Evolutionary conservation across 2,329 filamentous ascomycete species (phyloP), one percentile per base, ranked within the genome.

Genomic region (Fusarium gaditjirri): DNA sequence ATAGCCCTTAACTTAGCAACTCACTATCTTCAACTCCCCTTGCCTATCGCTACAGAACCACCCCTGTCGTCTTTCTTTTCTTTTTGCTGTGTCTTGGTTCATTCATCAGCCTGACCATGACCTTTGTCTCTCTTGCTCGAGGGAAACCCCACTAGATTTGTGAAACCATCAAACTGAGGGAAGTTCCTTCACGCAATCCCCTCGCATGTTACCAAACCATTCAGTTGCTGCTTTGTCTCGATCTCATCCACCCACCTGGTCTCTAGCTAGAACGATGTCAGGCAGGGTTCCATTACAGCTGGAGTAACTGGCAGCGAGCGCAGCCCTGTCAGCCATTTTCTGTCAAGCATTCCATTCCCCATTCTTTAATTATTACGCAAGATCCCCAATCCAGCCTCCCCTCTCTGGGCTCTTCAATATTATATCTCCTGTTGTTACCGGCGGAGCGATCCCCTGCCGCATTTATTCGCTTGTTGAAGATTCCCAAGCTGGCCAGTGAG

Each of bases 301-400:
- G 29, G 59, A 39, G 42, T 66, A 43, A 55, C 55, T 61, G 41
- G 47, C 53, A 70, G 67, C 65, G 49, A 70, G 67, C 44, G 47
- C 67, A 70, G 67, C 67, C 60, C 60, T 70, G 54, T 61, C 63
- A 52, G 59, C 59, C 41, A 53, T 67, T 56, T 56, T 65, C 42
- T 56, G 70, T 60, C 50, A 44, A 64, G 59, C 62, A 71, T 73
- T 73, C 70, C 71, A 68, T 66, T 67, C 61, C 52, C 68, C 72
- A 68, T 65, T 68, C 61, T 72, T 71, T 47, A 60, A 70, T 70
- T 50, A 68, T 72, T 73, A 52, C 65, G 29, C 70, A 64, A 65
- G 42, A 67, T 59, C 70, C 57, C 55, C 49, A 61, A 38, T 42
- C 52, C 58, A 63, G 58, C 66, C 46, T 62, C 62, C 61, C 44